phyloP scores from a whole-genome alignment of 176 grass and related monocot species.

The Zea luxurians region DNA sequence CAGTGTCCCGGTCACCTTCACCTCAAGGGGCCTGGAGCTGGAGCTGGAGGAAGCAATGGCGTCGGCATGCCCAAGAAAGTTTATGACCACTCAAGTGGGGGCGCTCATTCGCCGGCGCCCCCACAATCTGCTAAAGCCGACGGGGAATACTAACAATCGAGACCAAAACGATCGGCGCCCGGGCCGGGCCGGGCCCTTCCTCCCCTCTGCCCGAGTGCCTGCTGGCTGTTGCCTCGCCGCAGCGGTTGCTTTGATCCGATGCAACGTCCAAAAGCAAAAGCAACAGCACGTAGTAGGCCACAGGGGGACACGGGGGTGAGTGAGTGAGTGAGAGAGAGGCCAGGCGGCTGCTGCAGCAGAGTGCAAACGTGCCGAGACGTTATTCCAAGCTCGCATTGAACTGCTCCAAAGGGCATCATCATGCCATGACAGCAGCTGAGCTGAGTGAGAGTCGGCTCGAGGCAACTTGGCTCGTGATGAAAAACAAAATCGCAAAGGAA shows the following conservation, averaged over 20 bases:
- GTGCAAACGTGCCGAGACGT: neutral
- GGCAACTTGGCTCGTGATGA: conserved; percentile 22
- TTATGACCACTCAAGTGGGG: conserved; percentile 34
- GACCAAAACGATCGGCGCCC: conserved; percentile 44
- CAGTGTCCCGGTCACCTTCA: conserved; percentile 11
- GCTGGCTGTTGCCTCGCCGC: neutral
- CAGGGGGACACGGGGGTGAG: neutral
- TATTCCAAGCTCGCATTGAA: conserved; percentile 46
- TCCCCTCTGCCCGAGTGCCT: neutral
- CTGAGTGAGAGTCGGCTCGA: neutral
- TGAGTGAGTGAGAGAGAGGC: too few species aligned
- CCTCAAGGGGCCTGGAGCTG: conserved; percentile 14
- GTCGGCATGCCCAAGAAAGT: conserved; percentile 50
- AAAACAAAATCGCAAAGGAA: neutral
- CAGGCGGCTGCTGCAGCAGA: too few species aligned
- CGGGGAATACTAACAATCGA: conserved; percentile 45
- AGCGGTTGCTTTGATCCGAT: conserved; percentile 78
- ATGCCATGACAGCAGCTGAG: conserved; percentile 41
- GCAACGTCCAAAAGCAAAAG: conserved; percentile 74
- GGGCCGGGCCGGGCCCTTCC: neutral
- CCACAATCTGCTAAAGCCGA: conserved; percentile 49
- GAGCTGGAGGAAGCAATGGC: neutral
- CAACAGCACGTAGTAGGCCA: neutral
- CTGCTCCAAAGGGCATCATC: conserved; percentile 53
- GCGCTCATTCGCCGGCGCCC: conserved; percentile 47